phyloP scores from a whole-genome alignment of 108 stramenopile genomes.

The Nitzschia sp. region DNA sequence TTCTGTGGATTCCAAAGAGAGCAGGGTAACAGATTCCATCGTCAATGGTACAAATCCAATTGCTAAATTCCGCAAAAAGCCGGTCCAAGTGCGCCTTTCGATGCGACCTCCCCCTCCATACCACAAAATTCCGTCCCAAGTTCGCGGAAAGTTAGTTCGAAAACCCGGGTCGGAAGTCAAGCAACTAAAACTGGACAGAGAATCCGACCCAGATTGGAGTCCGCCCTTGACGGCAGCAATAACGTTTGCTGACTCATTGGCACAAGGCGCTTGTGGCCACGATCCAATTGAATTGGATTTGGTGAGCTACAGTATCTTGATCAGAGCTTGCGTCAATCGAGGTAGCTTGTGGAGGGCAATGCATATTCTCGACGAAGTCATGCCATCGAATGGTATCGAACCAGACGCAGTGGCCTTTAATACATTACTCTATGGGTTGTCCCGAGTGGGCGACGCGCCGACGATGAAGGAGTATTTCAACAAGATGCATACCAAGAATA shows the following conservation, averaged over 20 bases:
- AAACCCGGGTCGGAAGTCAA: constrained; percentile 43
- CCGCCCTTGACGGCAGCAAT: constrained; percentile 75
- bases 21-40: constrained; percentile 5
- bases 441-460: constrained; percentile 63
- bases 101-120: constrained; percentile 69
- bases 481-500: constrained; percentile 57
- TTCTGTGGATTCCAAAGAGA: constrained; percentile 8
- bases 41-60: constrained; percentile 2
- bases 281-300: constrained; percentile 72
- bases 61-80: constrained; percentile 32
- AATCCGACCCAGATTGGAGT: constrained; percentile 73
- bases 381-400: constrained; percentile 64
- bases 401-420: constrained; percentile 77
- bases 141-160: constrained; percentile 54
- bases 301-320: constrained; percentile 64
- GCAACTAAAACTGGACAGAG: constrained; percentile 67
- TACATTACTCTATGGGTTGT: constrained; percentile 65
- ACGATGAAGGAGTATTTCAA: constrained; percentile 66
- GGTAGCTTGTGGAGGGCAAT: constrained; percentile 85
- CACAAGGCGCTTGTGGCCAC: constrained; percentile 90
- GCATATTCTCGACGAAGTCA: constrained; percentile 69
- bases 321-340: constrained; percentile 81
- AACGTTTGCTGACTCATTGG: constrained; percentile 83
- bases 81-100: constrained; percentile 54
- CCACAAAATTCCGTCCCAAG: constrained; percentile 78